Evolutionary conservation across 345 rosid genomes (phyloP).

Genomic region (Populus ilicifolia): DNA sequence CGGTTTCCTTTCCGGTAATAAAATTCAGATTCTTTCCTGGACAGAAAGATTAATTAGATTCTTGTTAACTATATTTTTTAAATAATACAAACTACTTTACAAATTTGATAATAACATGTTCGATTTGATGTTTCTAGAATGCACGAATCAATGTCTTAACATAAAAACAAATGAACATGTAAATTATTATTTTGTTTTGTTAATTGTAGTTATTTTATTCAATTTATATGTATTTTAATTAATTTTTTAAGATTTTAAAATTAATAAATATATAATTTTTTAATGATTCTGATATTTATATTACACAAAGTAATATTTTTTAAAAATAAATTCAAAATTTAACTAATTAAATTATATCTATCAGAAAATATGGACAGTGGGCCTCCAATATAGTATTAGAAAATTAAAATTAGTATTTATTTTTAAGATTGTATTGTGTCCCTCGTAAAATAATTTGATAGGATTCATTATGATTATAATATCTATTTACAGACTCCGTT

Average conservation of each 20-base stretch:
- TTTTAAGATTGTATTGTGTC: neutral
- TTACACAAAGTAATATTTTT: too few relatives aligned
- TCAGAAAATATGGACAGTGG: neutral
- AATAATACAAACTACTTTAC: too few relatives aligned
- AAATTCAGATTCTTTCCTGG: too few relatives aligned
- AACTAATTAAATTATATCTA: fast-evolving
- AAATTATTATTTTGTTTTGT: too few relatives aligned
- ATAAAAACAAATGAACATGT: too few relatives aligned
- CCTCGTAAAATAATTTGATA: neutral
- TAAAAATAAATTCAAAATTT: fast-evolving
- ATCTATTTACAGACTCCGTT: neutral
- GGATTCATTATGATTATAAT: neutral
- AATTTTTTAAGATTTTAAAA: fast-evolving
- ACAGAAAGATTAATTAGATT: too few relatives aligned
- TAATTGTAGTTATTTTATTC: fast-evolving
- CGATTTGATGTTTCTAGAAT: too few relatives aligned
- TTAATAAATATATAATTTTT: fast-evolving
- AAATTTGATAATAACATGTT: too few relatives aligned
- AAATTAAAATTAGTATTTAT: neutral
- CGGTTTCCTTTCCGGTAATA: too few relatives aligned
- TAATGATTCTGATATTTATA: fast-evolving
- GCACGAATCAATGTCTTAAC: too few relatives aligned
- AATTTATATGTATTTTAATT: fast-evolving
- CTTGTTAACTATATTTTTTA: too few relatives aligned
- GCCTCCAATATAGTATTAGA: neutral